Base-by-base conservation (phyloP, 768 basidiomycete genomes). In the Hericium rajendrae region DNA sequence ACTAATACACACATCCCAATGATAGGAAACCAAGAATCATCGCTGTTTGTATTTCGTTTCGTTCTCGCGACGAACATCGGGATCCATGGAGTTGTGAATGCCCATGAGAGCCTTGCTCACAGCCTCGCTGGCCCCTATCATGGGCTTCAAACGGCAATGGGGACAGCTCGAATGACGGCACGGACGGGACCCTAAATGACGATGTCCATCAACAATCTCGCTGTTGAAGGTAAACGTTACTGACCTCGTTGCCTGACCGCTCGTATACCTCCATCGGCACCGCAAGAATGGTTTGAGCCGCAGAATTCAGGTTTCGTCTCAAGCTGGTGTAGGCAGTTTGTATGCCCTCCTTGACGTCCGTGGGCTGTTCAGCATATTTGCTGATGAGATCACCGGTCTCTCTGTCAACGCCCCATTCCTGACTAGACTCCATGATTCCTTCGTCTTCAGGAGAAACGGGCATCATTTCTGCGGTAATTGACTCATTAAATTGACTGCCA, bases 261-360 rank as follows among this genome's bases (percentile, higher is more conserved):
- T 99, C 97, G 64, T 97, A 95, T 11, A 97, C 93, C 70, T 98
- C 97, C 95, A 98, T 97, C 1, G 97, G 97, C 1, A 99, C 92
- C 0, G 97, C 95, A 39, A 99, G 79, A 60, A 99, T 98, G 0
- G 97, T 99, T 73, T 99, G 95, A 24, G 95, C 97, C 26, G 97
- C 97, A 46, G 90, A 91, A 64, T 85, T 88, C 60, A 99, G 69
- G 70, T 98, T 97, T 66, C 75, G 83, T 54, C 81, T 84, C 65
- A 99, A 70, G 66, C 91, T 94, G 68, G 78, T 83, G 70, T 97
- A 97, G n/a, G 94, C 97, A 0, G 83, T 84, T 60, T 93, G 84
- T 38, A 99, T 76, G 15, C 97, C 97, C 66, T 97, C 92, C 64
- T 74, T 81, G 41, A 95, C 77, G 66, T 88, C 84, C 40, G 71